phyloP scores from a whole-genome alignment of 441 rosid genomes.

The Pelargonium australe region DNA sequence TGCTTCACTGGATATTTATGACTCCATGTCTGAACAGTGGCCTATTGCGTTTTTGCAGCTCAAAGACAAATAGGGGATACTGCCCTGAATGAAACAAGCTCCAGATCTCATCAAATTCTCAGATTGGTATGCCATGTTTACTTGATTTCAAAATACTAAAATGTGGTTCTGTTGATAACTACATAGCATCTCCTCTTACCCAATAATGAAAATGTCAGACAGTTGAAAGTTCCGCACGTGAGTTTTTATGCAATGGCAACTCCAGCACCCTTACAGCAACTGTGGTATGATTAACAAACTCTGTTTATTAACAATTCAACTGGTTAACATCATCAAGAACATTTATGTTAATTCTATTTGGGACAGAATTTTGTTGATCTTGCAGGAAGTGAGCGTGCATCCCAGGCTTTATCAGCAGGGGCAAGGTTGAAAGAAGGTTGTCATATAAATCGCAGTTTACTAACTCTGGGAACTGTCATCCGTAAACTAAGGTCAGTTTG shows the following conservation, averaged over 20 bases:
- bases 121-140: slow-evolving; percentile 55
- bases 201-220: slow-evolving; percentile 37
- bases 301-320: slow-evolving; percentile 6
- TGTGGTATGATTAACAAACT: slow-evolving; percentile 45
- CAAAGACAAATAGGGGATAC: slow-evolving; percentile 94
- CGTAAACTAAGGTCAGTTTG: slow-evolving; percentile 77
- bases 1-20: neutral
- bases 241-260: slow-evolving; percentile 52
- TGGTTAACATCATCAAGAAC: slow-evolving; percentile 4
- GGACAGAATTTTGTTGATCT: slow-evolving; percentile 81
- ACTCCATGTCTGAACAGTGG: slow-evolving; percentile 18
- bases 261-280: slow-evolving; percentile 72
- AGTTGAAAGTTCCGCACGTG: slow-evolving; percentile 75
- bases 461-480: slow-evolving; percentile 85
- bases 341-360: slow-evolving; percentile 19
- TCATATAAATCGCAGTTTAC: slow-evolving; percentile 86
- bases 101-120: slow-evolving; percentile 93
- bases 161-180: slow-evolving; percentile 13
- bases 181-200: neutral
- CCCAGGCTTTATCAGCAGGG: slow-evolving; percentile 79
- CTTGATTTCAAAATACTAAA: slow-evolving; percentile 16
- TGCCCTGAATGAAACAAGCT: slow-evolving; percentile 83
- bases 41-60: slow-evolving; percentile 45
- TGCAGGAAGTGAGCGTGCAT: slow-evolving; percentile 99
- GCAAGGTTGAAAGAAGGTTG: slow-evolving; percentile 91